A percentile compares a stretch with the other conserved stretches of the same genome.
Conservation (phyloP, 305 asterid genomes). For the Fraxinus floribunda region DNA sequence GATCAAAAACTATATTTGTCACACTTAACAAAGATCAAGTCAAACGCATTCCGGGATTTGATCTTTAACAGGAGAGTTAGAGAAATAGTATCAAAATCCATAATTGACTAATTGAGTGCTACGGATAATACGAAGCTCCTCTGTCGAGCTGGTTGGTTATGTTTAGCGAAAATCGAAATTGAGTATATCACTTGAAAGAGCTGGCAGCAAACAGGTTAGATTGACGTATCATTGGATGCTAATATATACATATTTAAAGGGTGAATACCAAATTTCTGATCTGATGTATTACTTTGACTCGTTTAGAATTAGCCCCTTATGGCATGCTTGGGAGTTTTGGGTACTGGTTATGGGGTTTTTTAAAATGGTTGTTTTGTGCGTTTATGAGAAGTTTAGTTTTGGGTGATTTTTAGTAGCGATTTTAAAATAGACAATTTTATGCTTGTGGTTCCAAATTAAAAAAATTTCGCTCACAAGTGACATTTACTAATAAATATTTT, state of each 20-base stretch:
- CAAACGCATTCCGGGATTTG: background rate
- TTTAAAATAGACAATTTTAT: background rate
- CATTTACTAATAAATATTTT: background rate
- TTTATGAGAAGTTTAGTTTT: no score
- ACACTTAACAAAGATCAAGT: background rate
- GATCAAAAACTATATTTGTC: conserved; percentile 1
- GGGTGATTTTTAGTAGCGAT: background rate
- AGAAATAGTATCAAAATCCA: background rate
- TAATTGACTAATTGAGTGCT: background rate
- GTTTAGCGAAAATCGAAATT: background rate
- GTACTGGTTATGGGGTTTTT: background rate
- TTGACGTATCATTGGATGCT: background rate
- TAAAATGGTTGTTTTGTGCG: background rate
- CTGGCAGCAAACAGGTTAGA: background rate
- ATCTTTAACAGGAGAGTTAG: background rate
- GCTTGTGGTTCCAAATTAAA: background rate
- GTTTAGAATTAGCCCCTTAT: background rate
- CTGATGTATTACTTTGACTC: background rate
- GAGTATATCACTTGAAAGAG: background rate
- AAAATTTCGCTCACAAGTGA: background rate
- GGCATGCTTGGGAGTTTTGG: background rate
- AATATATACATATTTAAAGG: background rate
- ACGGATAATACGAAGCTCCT: background rate
- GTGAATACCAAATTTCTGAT: background rate
- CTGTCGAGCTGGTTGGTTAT: background rate